phyloP scores from a whole-genome alignment of 2,329 filamentous ascomycete genomes.

The Echinosphaeria canescens region DNA sequence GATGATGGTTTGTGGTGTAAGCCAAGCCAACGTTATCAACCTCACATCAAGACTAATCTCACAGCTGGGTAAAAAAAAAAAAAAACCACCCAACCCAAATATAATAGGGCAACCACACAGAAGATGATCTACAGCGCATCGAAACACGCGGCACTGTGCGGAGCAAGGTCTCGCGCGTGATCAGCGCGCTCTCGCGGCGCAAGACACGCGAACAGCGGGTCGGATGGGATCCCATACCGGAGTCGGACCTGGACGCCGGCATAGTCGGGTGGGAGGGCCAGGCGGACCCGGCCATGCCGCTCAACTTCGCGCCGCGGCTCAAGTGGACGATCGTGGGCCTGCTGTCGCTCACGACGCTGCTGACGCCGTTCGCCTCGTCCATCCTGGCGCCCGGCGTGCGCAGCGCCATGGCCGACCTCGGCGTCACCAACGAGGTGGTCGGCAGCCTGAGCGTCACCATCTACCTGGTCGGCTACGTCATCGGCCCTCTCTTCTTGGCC shows the following conservation, averaged over 20 bases:
- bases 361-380: conserved; percentile 42
- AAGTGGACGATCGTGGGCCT: conserved; percentile 36
- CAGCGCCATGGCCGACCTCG: conserved; percentile 18
- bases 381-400: conserved; percentile 29
- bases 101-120: too few species aligned
- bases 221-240: conserved; percentile 15
- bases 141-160: conserved; percentile 6
- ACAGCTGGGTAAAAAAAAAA: too few species aligned
- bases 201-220: conserved; percentile 11
- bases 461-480: not conserved
- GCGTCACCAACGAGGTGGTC: conserved; percentile 22
- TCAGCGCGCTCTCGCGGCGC: conserved; percentile 9
- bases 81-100: too few species aligned
- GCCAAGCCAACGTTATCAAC: too few species aligned
- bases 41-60: too few species aligned
- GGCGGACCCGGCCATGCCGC: conserved; percentile 32
- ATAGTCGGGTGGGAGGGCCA: conserved; percentile 38
- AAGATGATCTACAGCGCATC: conserved; percentile 5
- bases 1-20: too few species aligned
- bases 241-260: conserved; percentile 25
- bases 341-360: conserved; percentile 37
- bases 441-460: conserved; percentile 36
- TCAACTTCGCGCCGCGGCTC: conserved; percentile 29
- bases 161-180: conserved; percentile 8
- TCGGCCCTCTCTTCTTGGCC: not conserved